A percentile compares a stretch with the other conserved stretches of the same genome.
Evolutionary conservation across 495 filamentous ascomycete species (phyloP).

Genomic region (Penicillium desertorum): DNA sequence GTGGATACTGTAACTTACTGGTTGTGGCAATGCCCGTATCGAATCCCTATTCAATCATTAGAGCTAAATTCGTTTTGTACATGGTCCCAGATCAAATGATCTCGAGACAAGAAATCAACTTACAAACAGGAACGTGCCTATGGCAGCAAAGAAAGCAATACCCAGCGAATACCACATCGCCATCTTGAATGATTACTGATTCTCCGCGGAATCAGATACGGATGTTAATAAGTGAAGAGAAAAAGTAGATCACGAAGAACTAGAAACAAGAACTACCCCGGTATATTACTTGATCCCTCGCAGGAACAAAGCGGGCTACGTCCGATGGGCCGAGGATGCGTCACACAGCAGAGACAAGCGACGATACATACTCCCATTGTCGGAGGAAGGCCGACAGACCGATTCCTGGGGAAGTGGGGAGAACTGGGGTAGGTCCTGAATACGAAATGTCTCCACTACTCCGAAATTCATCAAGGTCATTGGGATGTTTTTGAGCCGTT

Average conservation of each 20-base stretch:
- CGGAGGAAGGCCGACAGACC: conserved; percentile 37
- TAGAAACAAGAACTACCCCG: conserved; percentile 1
- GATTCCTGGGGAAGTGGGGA: conserved; percentile 15
- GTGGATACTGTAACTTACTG: conserved; percentile 40
- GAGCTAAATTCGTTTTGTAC: background rate
- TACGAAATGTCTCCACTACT: conserved; percentile 4
- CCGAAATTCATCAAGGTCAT: background rate
- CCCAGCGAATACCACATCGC: conserved; percentile 46
- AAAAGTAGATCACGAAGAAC: background rate
- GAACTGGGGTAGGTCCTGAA: background rate
- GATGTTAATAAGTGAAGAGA: background rate
- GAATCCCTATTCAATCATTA: conserved; percentile 45
- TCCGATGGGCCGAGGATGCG: conserved; percentile 28
- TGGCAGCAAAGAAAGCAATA: conserved; percentile 54
- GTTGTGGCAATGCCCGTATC: conserved; percentile 61
- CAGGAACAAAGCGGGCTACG: conserved; percentile 11
- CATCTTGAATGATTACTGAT: conserved; percentile 28
- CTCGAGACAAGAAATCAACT: conserved; percentile 16
- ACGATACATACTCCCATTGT: conserved; percentile 10
- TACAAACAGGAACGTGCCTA: conserved; percentile 60
- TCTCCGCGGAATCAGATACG: conserved; percentile 6
- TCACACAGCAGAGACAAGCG: conserved; percentile 12
- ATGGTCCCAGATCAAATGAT: background rate
- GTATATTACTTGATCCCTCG: background rate
- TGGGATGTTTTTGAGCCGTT: background rate